Conservation (phyloP, 371 early-diverging fungal genomes). For the Mucor plumbeus region DNA sequence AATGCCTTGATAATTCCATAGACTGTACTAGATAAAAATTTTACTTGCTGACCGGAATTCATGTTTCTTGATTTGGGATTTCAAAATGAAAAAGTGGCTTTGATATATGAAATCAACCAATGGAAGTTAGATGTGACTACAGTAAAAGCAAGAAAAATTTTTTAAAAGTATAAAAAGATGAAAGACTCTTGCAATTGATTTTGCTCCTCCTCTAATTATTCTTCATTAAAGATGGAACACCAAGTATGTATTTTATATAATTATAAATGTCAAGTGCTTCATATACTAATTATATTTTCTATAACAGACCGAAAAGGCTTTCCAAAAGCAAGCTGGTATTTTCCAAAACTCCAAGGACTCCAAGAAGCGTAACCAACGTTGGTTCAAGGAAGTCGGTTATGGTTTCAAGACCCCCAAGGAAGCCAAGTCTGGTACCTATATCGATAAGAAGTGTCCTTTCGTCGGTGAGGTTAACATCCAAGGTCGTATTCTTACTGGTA, state of each 20-base stretch:
- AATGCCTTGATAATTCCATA: too few relatives aligned
- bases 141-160: neutral
- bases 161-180: neutral
- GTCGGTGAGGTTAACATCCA: conserved; percentile 98
- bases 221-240: conserved; percentile 33
- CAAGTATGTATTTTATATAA: conserved; percentile 28
- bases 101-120: neutral
- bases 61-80: neutral
- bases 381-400: conserved; percentile 98
- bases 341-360: conserved; percentile 92
- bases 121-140: neutral
- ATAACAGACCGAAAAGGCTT: conserved; percentile 83
- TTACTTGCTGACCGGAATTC: neutral
- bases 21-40: neutral
- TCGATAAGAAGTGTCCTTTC: conserved; percentile 99
- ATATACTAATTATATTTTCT: neutral
- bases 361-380: conserved; percentile 82
- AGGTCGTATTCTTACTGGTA: conserved; percentile 98
- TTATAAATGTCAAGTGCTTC: neutral
- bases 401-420: conserved; percentile 99
- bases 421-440: conserved; percentile 96
- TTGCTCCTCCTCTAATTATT: conserved; percentile 28
- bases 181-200: neutral
- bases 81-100: neutral
- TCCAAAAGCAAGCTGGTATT: conserved; percentile 96